phyloP scores from a whole-genome alignment of 805 yeast genomes.

The Pichia phayaonensis region DNA sequence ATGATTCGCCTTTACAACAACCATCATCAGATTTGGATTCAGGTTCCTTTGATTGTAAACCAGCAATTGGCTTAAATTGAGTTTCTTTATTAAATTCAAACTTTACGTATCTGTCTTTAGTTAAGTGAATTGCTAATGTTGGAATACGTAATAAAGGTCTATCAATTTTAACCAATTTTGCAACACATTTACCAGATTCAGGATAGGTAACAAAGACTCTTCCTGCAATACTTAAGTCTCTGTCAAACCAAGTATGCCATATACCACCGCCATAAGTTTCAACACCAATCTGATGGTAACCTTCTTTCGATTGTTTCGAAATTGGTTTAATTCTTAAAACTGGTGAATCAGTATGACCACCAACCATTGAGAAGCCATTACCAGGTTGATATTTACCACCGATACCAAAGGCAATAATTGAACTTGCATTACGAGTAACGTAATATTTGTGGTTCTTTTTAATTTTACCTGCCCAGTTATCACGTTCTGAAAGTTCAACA shows the following conservation, averaged over 20 bases:
- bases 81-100: slow-evolving; percentile 88
- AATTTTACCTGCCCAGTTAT: slow-evolving; percentile 55
- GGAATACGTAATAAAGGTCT: slow-evolving; percentile 88
- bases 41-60: slow-evolving; percentile 29
- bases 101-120: slow-evolving; percentile 65
- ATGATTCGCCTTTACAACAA: slow-evolving; percentile 45
- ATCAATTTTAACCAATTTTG: slow-evolving; percentile 70
- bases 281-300: slow-evolving; percentile 84
- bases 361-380: slow-evolving; percentile 79
- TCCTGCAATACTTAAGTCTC: slow-evolving; percentile 89
- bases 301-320: slow-evolving; percentile 61
- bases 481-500: slow-evolving; percentile 62
- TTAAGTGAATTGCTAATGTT: slow-evolving; percentile 87
- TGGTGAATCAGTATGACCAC: slow-evolving; percentile 96
- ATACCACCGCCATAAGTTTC: slow-evolving; percentile 95
- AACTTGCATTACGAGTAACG: slow-evolving; percentile 85
- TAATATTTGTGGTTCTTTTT: slow-evolving; percentile 59
- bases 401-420: slow-evolving; percentile 79
- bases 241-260: slow-evolving; percentile 96
- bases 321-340: slow-evolving; percentile 82
- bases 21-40: slow-evolving; percentile 15
- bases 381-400: slow-evolving; percentile 71
- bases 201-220: slow-evolving; percentile 62
- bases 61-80: slow-evolving; percentile 81
- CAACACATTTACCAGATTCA: slow-evolving; percentile 40